Evolutionary conservation across 495 filamentous ascomycete genomes (phyloP).

Genomic region (Penicillium salamii): DNA sequence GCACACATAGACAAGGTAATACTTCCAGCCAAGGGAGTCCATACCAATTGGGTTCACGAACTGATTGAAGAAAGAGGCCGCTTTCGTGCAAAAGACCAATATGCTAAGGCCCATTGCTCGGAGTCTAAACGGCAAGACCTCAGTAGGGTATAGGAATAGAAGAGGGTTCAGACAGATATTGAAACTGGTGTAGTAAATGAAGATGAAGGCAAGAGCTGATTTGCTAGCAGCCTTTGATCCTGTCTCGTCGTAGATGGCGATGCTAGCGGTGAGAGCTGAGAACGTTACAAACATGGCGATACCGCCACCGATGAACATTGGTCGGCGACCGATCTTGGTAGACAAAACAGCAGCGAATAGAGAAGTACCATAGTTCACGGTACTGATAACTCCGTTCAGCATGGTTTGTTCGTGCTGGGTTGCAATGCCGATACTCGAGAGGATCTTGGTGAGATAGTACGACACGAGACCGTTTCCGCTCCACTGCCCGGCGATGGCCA

Average conservation of each 20-base stretch:
- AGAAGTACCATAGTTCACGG: too few relatives aligned
- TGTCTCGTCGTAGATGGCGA: constrained; percentile 45
- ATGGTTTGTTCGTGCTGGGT: constrained; percentile 26
- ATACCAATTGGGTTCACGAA: constrained; percentile 45
- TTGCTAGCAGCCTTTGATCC: constrained; percentile 5
- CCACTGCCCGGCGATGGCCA: constrained; percentile 11
- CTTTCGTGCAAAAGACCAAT: not conserved
- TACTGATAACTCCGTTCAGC: too few relatives aligned
- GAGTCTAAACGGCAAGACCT: constrained; percentile 61
- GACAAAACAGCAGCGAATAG: constrained; percentile 25
- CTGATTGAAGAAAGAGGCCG: not conserved
- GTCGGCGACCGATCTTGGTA: constrained; percentile 51
- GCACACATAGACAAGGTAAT: not conserved
- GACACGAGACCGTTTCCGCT: constrained; percentile 27
- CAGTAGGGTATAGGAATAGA: constrained; percentile 45
- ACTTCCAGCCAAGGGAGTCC: not conserved
- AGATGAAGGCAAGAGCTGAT: constrained; percentile 19
- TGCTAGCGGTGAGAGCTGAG: constrained; percentile 32
- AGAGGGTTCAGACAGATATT: not conserved
- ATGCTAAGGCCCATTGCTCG: not conserved
- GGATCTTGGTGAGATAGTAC: constrained; percentile 44
- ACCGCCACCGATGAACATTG: constrained; percentile 48
- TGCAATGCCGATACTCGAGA: constrained; percentile 34
- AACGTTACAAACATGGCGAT: too few relatives aligned
- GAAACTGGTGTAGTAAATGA: not conserved